Evolutionary conservation across 495 filamentous ascomycete species (phyloP).

Genomic region (Tetracladium setigerum): DNA sequence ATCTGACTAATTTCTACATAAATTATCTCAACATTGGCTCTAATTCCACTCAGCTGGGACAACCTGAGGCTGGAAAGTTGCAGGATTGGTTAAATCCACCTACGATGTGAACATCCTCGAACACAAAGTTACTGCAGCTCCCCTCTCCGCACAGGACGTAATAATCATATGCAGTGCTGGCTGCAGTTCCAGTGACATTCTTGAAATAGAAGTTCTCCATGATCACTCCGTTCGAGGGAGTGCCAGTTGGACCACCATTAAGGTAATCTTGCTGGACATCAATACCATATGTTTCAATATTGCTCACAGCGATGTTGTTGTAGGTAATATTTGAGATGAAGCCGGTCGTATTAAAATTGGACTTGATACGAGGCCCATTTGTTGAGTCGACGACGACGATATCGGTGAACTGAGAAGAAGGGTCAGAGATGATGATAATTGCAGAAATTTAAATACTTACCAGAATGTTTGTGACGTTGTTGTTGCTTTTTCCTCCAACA

Average conservation of each 20-base stretch:
- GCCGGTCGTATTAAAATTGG: slow-evolving; percentile 35
- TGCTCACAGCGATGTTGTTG: slow-evolving; percentile 31
- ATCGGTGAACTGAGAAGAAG: slow-evolving; percentile 22
- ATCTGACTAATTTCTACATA: no score
- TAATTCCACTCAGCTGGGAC: slow-evolving; percentile 7
- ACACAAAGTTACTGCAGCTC: slow-evolving; percentile 36
- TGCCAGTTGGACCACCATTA: slow-evolving; percentile 39
- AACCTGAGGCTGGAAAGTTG: slow-evolving; percentile 26
- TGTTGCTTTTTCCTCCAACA: slow-evolving; percentile 40
- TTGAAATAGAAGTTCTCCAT: slow-evolving; percentile 33
- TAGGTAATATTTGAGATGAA: slow-evolving; percentile 34
- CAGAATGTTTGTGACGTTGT: slow-evolving; percentile 36
- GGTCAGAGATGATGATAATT: not conserved
- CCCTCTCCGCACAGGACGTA: slow-evolving; percentile 43
- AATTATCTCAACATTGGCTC: no score
- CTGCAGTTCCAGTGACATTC: slow-evolving; percentile 34
- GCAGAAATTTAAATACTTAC: not conserved
- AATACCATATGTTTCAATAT: slow-evolving; percentile 39
- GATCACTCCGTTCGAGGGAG: slow-evolving; percentile 35
- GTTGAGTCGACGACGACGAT: slow-evolving; percentile 24
- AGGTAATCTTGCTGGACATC: slow-evolving; percentile 41
- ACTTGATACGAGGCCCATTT: slow-evolving; percentile 41
- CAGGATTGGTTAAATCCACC: slow-evolving; percentile 33
- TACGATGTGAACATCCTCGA: slow-evolving; percentile 30
- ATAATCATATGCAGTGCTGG: slow-evolving; percentile 25